These are phyloP conservation scores for Colletotrichum truncatum DNA, from an alignment of 2,329 filamentous ascomycete species.

Conservation along the genomic window DNA sequence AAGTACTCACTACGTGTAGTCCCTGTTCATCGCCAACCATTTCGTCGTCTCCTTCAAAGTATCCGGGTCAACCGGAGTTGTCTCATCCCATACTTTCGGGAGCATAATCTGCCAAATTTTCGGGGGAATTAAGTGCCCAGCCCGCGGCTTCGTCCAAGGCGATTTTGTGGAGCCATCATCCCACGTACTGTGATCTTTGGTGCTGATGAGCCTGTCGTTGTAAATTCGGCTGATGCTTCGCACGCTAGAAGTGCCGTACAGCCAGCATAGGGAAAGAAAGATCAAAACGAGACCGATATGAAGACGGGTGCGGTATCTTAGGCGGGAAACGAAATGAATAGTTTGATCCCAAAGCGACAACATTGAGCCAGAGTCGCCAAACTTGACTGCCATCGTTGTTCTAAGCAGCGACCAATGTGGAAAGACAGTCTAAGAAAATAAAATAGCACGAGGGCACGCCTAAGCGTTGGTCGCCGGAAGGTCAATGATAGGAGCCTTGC, in stretches of 20 bases:
- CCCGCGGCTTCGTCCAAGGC: not conserved
- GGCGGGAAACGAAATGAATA: not conserved
- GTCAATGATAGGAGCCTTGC: too few species aligned
- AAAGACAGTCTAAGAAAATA: not conserved
- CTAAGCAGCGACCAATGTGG: not conserved
- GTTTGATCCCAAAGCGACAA: not conserved
- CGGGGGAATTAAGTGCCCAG: not conserved
- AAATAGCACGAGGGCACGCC: not conserved
- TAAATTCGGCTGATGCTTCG: not conserved
- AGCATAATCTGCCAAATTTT: conserved; percentile 31
- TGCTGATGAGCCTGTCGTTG: not conserved
- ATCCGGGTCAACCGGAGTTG: not conserved
- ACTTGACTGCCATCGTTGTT: not conserved
- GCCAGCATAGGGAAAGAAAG: not conserved
- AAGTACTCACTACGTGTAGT: conserved; percentile 23
- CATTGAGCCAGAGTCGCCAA: not conserved
- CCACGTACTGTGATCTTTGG: not conserved
- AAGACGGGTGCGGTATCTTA: not conserved
- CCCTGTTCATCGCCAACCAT: conserved; percentile 29
- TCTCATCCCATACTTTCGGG: not conserved
- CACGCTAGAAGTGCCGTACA: not conserved
- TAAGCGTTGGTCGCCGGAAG: not conserved
- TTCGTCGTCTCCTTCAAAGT: conserved; percentile 10
- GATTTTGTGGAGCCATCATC: not conserved
- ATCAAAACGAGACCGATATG: not conserved